Conservation (phyloP, 2,329 filamentous ascomycete species). For the Dactylellina haptotyla region DNA sequence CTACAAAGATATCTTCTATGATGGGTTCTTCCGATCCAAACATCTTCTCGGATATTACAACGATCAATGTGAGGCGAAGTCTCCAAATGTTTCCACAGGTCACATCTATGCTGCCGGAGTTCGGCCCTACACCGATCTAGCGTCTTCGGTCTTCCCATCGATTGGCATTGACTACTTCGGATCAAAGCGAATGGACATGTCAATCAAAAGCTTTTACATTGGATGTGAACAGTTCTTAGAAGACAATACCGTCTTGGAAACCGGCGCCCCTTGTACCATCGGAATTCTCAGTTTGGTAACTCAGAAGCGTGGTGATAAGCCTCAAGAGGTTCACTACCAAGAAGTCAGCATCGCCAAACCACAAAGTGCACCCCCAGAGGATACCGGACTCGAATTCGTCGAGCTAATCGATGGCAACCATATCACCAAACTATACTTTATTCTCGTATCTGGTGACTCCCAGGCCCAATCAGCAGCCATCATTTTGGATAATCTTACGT, state of each 20-base stretch:
- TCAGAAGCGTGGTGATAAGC: constrained; percentile 29
- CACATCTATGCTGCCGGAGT: constrained; percentile 29
- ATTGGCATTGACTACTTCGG: constrained; percentile 42
- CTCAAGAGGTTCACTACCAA: constrained; percentile 35
- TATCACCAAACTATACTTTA: constrained; percentile 33
- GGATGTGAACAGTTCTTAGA: constrained; percentile 42
- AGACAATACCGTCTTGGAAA: constrained; percentile 21
- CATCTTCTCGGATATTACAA: constrained; percentile 19
- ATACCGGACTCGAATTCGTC: constrained; percentile 24
- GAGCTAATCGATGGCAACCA: constrained; percentile 33
- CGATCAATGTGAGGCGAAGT: neutral
- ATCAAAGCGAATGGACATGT: constrained; percentile 38
- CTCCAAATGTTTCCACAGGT: constrained; percentile 23
- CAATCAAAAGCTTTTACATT: constrained; percentile 35
- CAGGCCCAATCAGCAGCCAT: constrained; percentile 19
- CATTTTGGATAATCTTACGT: constrained; percentile 39
- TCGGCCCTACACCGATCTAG: constrained; percentile 2
- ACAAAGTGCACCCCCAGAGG: constrained; percentile 2
- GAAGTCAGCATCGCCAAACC: constrained; percentile 24
- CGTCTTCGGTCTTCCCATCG: constrained; percentile 23
- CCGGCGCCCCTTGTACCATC: constrained; percentile 14
- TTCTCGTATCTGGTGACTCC: constrained; percentile 20
- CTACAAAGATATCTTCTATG: constrained; percentile 40
- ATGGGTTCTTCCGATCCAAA: constrained; percentile 32
- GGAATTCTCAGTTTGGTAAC: constrained; percentile 17